These are phyloP conservation scores for Colletotrichum musae DNA, from an alignment of 2,329 filamentous ascomycete genomes.

Conservation along the genomic window DNA sequence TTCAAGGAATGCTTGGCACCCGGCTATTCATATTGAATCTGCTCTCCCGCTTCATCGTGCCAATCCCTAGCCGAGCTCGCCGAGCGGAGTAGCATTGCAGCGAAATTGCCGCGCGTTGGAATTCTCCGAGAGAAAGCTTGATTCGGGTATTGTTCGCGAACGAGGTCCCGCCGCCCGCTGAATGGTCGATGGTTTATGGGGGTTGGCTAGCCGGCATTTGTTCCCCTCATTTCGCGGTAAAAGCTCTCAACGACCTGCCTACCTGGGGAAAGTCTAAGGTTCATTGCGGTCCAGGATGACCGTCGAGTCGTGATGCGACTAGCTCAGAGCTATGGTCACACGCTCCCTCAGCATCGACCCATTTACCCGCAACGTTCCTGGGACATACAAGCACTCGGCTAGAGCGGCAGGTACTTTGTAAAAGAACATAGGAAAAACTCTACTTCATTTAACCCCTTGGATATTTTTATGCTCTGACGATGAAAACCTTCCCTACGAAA, in stretches of 20 bases:
- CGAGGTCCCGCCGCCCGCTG: neutral
- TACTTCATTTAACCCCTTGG: no score
- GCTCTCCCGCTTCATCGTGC: neutral
- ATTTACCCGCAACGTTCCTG: neutral
- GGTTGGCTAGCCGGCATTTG: neutral
- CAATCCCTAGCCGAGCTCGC: neutral
- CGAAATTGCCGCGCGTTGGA: neutral
- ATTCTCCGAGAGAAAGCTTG: conserved; percentile 9
- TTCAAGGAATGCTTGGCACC: neutral
- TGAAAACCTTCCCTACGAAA: no score
- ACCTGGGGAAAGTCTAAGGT: neutral
- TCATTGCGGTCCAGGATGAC: neutral
- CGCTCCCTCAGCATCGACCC: no score
- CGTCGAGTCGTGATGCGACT: conserved; percentile 2
- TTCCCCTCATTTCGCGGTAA: conserved; percentile 18
- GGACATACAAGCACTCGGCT: neutral
- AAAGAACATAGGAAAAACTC: no score
- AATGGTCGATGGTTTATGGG: neutral
- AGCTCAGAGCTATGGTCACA: neutral
- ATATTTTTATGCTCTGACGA: no score
- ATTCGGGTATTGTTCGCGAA: neutral
- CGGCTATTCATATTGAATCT: neutral
- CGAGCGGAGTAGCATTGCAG: neutral
- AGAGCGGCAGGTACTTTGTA: neutral
- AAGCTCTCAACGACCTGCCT: neutral